Evolutionary conservation across 345 rosid species (phyloP), one percentile per base, ranked within the genome.

Genomic region (Salix viminalis): DNA sequence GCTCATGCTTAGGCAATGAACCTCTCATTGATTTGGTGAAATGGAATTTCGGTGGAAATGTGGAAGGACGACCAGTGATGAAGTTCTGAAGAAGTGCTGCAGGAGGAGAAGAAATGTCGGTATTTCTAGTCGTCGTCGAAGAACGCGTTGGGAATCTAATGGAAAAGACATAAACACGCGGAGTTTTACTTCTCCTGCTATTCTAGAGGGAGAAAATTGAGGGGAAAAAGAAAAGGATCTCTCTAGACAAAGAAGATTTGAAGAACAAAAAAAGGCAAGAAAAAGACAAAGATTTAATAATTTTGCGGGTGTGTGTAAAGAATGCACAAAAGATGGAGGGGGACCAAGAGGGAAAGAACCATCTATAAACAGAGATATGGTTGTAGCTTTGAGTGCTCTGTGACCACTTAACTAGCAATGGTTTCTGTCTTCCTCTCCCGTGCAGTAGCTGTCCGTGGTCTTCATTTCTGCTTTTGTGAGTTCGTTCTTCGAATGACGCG

Each of bases 1-100:
- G 91, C 69, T 86, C 93, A 79, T 91, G 91, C 52, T 62, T 86
- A 0, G 87, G 84, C 61, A 84, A 73, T 36, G 68, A 34, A 65
- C 85, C 89, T 52, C 81, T 86, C 97, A 91, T 93, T 74, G 64
- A 23, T 58, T 58, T 23, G 28, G 28, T 3, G 64, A 23, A 10
- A 23, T 9, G 26, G 64, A 23, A n/a, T 58, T 58, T 58, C 23
- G 13, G 64, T 23, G 64, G 14, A 12, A 46, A 46, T 46, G 52
- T 3, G 52, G 52, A 14, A 46, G 50, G 18, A 46, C 18, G 52
- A 23, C 1, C 46, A 42, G 64, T 23, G 64, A 4, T 11, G 28
- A 58, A 23, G 64, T 23, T 2, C 8, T 58, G 23, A 58, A n/a
- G 6, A 58, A 9, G 64, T 4, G 7, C 37, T 36, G 64, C 28